These are phyloP conservation scores for Gastroboletus turbinatus DNA, from an alignment of 1,284 basidiomycete genomes.

Conservation along the genomic window DNA sequence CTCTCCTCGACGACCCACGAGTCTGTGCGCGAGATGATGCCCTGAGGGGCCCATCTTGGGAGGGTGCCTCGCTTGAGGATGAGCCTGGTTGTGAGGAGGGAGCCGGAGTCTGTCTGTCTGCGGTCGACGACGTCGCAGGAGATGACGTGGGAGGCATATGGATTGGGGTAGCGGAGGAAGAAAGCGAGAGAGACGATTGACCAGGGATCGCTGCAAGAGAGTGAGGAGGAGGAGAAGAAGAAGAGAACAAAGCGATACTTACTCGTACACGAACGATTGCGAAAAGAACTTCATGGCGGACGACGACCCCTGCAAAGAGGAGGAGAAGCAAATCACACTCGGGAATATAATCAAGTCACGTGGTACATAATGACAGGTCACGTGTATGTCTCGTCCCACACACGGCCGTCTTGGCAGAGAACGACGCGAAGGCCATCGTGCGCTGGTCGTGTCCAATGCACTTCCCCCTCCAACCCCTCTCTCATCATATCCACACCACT, in stretches of 20 bases:
- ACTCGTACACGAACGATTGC: conserved; percentile 82
- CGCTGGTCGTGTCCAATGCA: conserved; percentile 65
- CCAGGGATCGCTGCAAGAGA: conserved; percentile 74
- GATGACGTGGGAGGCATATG: conserved; percentile 90
- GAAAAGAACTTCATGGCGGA: conserved; percentile 75
- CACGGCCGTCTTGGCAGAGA: conserved; percentile 40
- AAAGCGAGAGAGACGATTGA: conserved; percentile 90
- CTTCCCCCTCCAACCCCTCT: conserved; percentile 43
- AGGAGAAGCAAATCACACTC: not conserved
- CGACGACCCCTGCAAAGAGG: conserved; percentile 29
- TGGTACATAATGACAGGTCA: conserved; percentile 11
- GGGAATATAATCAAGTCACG: conserved; percentile 12
- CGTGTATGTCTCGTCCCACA: conserved; percentile 50
- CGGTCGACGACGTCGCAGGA: conserved; percentile 94
- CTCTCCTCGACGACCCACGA: conserved; percentile 91
- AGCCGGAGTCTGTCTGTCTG: conserved; percentile 65
- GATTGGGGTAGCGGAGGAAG: conserved; percentile 96
- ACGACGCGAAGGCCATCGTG: conserved; percentile 64
- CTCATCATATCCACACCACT: conserved; percentile 46
- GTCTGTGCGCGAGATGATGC: conserved; percentile 73
- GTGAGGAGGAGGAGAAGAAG: not conserved
- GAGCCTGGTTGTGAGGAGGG: conserved; percentile 85
- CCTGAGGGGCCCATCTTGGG: conserved; percentile 87
- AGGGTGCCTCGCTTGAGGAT: conserved; percentile 90
- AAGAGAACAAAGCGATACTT: conserved; percentile 1